Percentiles rank a stretch among this genome's conserved stretches.
phyloP scores from a whole-genome alignment of 2,329 filamentous ascomycete genomes.

The Neurospora sp. region DNA sequence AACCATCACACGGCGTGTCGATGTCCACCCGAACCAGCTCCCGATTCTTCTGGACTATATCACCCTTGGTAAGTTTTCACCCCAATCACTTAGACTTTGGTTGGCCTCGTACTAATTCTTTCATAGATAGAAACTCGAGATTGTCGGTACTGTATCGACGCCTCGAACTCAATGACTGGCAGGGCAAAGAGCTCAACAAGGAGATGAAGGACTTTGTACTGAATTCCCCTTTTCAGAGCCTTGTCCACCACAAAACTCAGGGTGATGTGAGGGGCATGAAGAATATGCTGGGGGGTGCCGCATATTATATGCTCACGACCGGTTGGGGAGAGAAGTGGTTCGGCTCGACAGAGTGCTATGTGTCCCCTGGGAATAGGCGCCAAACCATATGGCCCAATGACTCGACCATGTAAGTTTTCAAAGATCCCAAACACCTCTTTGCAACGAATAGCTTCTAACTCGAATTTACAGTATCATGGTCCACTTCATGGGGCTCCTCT shows the following conservation, averaged over 20 bases:
- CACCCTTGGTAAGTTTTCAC: slow-evolving; percentile 10
- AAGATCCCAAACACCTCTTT: not conserved
- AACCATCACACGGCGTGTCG: slow-evolving; percentile 9
- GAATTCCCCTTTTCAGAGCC: slow-evolving; percentile 1
- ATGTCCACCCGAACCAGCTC: slow-evolving; percentile 4
- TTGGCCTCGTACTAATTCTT: not conserved
- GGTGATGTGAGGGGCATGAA: slow-evolving; percentile 4
- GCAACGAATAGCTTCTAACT: not conserved
- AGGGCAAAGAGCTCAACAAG: slow-evolving; percentile 9
- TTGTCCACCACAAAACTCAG: slow-evolving; percentile 2
- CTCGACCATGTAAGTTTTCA: slow-evolving; percentile 10
- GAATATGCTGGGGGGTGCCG: slow-evolving; percentile 4
- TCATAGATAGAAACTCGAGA: slow-evolving; percentile 7
- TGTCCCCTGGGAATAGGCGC: not conserved
- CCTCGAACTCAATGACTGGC: slow-evolving; percentile 7
- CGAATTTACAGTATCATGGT: not conserved
- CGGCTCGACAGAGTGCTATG: slow-evolving; percentile 3
- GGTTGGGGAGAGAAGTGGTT: slow-evolving; percentile 13
- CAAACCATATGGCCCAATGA: slow-evolving; percentile 11
- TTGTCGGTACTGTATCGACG: slow-evolving; percentile 7
- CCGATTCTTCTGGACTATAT: slow-evolving; percentile 6
- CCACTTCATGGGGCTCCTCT: slow-evolving; percentile 7
- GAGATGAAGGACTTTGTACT: slow-evolving; percentile 7
- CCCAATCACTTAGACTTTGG: not conserved
- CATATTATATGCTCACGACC: slow-evolving; percentile 9